These are phyloP conservation scores for Drosera capensis DNA, from an alignment of 148 eudicot genomes.

Conservation along the genomic window DNA sequence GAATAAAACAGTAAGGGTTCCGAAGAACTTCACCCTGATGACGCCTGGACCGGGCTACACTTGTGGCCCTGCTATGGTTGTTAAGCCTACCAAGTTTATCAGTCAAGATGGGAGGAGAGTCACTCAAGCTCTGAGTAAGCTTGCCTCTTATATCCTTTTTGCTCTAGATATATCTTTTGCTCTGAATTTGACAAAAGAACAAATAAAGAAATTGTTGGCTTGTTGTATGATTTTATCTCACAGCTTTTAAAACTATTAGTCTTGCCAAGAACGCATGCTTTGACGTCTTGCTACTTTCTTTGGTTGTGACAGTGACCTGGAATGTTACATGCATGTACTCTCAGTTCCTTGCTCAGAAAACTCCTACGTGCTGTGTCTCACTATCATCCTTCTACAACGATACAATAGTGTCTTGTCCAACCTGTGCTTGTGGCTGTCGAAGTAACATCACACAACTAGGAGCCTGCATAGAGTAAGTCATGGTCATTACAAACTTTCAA, in stretches of 20 bases:
- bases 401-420: constrained; percentile 45
- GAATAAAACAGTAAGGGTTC: constrained; percentile 38
- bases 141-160: not conserved
- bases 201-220: not conserved
- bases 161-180: not conserved
- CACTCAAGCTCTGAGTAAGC: constrained; percentile 73
- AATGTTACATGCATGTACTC: constrained; percentile 55
- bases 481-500: not conserved
- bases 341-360: constrained; percentile 40
- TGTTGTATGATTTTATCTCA: not conserved
- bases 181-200: not conserved
- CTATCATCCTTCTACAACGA: constrained; percentile 57
- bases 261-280: not conserved
- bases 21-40: constrained; percentile 44
- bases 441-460: constrained; percentile 29
- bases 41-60: constrained; percentile 64
- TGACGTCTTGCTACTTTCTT: not conserved
- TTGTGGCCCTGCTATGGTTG: constrained; percentile 46
- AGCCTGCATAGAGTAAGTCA: constrained; percentile 37
- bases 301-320: constrained; percentile 56
- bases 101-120: constrained; percentile 41
- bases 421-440: constrained; percentile 52
- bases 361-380: constrained; percentile 62
- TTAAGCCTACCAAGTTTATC: constrained; percentile 22
- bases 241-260: not conserved